Evolutionary conservation across 441 rosid species (phyloP).

Genomic region (Gossypium gossypioides): DNA sequence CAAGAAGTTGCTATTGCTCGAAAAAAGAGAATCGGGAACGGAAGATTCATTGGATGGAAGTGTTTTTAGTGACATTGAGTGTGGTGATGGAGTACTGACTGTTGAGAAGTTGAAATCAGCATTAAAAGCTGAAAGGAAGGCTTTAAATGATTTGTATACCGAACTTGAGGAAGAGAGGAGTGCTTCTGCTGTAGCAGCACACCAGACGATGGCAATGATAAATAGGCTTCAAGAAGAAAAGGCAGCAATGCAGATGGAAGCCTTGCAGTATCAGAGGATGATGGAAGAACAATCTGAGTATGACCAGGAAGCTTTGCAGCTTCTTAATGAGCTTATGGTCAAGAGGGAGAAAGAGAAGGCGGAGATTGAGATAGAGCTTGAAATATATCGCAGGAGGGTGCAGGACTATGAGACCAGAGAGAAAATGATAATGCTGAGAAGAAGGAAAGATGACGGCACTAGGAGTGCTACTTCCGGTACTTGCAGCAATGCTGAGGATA

Average conservation of each 20-base stretch:
- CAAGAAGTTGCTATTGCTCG: conserved; percentile 38
- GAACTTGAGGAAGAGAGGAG: conserved; percentile 91
- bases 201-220: conserved; percentile 95
- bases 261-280: conserved; percentile 89
- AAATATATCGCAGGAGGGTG: conserved; percentile 43
- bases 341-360: conserved; percentile 67
- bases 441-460: conserved; percentile 29
- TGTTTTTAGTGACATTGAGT: conserved; percentile 30
- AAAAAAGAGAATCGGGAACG: conserved; percentile 37
- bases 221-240: conserved; percentile 89
- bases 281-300: conserved; percentile 92
- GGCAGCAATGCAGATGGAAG: conserved; percentile 98
- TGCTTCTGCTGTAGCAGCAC: conserved; percentile 79
- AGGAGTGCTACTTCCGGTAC: conserved; percentile 46
- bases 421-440: conserved; percentile 31
- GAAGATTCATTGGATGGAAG: conserved; percentile 61
- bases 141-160: conserved; percentile 44
- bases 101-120: conserved; percentile 52
- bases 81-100: conserved; percentile 37
- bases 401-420: conserved; percentile 66
- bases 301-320: conserved; percentile 89
- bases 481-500: conserved; percentile 52
- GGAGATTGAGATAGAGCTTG: conserved; percentile 63
- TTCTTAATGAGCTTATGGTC: conserved; percentile 62
- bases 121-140: conserved; percentile 53